Conservation (phyloP, 2,329 filamentous ascomycete species). For the Hymenoscyphus fraxineus region DNA sequence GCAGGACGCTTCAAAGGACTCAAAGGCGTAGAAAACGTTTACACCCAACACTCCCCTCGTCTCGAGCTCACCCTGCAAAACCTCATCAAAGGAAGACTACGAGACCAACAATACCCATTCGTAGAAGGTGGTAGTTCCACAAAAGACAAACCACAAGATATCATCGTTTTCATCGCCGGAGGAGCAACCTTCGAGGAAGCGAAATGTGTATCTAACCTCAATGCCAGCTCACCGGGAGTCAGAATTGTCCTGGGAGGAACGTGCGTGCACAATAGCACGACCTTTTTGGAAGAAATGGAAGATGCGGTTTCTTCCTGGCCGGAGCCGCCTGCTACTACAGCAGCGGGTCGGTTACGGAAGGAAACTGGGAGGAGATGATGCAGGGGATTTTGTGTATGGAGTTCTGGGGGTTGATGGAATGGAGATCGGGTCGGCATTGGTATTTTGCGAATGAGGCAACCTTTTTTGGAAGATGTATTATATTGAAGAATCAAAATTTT, state of each 20-base stretch:
- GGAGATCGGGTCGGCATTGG: not conserved
- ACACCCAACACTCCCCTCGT: conserved; percentile 91
- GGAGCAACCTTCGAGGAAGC: conserved; percentile 96
- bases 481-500: not conserved
- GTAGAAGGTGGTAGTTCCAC: conserved; percentile 84
- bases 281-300: conserved; percentile 87
- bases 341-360: conserved; percentile 34
- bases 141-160: conserved; percentile 92
- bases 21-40: conserved; percentile 97
- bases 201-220: conserved; percentile 92
- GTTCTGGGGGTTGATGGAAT: not conserved
- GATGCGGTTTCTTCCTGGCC: conserved; percentile 87
- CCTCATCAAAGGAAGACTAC: conserved; percentile 84
- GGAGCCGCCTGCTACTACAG: conserved; percentile 45
- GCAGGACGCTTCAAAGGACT: conserved; percentile 87
- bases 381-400: not conserved
- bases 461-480: not conserved
- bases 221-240: conserved; percentile 83
- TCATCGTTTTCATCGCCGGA: conserved; percentile 90
- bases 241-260: conserved; percentile 88
- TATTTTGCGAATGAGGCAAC: not conserved
- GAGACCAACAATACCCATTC: conserved; percentile 87
- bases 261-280: conserved; percentile 78
- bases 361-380: conserved; percentile 32
- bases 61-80: conserved; percentile 86